Base-by-base conservation (phyloP, 768 basidiomycete species). In the Candolleomyces aberdarensis region DNA sequence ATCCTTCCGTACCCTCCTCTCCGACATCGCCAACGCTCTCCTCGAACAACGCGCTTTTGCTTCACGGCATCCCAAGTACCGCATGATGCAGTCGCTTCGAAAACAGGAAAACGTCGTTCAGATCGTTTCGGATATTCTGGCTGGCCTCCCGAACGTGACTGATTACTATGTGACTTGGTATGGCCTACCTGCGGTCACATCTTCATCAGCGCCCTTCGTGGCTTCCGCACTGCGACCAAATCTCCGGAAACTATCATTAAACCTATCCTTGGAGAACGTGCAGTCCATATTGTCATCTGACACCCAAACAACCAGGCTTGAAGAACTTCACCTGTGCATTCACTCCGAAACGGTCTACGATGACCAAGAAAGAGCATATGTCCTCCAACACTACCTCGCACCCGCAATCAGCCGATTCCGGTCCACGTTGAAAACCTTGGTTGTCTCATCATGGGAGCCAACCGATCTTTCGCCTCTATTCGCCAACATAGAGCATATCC, bases 101-200 rank as follows among this genome's bases (percentile, higher is more conserved):
- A 72, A 72, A 10, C 68, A 74, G 3, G 73, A 76, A 41, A 78
- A 81, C 52, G 65, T 81, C 20, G 73, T 78, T 7, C 70, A 72
- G 48, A 67, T 74, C 14, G 71, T 83, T 70, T 67, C 77, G 13
- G 75, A 81, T 26, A 76, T 80, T 19, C 74, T 83, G 19, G 71
- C 72, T 17, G 72, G 74, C 1, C 72, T 83, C 8, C 78, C 78
- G 19, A 77, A 80, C 57, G 70, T 83, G 11, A 77, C 75, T 14
- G 78, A 81, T 64, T 81, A 81, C 66, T 78, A 82, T 60, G 78
- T 83, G 60, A 77, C 78, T 43, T 83, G 81, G 82, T 75, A 71
- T 39, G 79, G 79, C 17, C 72, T 80, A 19, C 76, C 50, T 46
- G 49, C 52, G 58, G 26, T 41, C 51, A 43, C 47, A 41, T 62